These are phyloP conservation scores for Colletotrichum cuscutae DNA, from an alignment of 2,329 filamentous ascomycete species.

Conservation along the genomic window DNA sequence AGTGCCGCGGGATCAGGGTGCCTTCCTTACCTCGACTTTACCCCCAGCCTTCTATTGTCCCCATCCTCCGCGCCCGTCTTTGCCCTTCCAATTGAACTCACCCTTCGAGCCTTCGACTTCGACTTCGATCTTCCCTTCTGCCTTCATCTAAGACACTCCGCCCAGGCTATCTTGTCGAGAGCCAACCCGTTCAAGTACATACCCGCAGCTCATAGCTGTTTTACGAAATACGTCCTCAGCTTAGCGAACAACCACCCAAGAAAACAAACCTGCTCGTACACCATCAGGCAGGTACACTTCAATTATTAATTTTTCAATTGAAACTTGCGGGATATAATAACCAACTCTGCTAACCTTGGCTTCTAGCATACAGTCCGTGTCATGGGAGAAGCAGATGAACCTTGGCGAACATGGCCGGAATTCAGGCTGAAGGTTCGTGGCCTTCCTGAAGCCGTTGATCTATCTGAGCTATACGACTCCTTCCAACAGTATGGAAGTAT, in stretches of 20 bases:
- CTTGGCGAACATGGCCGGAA: conserved; percentile 48
- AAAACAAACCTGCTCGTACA: too few species aligned
- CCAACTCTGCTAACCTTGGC: neutral
- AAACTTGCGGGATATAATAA: neutral
- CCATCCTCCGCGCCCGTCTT: neutral
- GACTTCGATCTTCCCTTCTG: neutral
- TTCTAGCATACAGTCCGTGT: neutral
- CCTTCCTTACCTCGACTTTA: neutral
- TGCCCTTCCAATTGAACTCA: too few species aligned
- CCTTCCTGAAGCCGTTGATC: conserved; percentile 43
- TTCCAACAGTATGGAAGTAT: conserved; percentile 65
- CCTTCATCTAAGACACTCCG: neutral
- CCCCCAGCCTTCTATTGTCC: neutral
- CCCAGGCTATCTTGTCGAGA: neutral
- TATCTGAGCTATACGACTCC: conserved; percentile 59
- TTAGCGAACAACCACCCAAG: too few species aligned
- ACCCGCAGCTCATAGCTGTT: too few species aligned
- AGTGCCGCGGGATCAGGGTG: neutral
- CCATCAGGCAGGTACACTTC: neutral
- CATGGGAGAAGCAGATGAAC: neutral
- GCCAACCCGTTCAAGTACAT: too few species aligned
- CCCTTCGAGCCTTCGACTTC: neutral
- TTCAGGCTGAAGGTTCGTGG: conserved; percentile 35
- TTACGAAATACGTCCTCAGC: too few species aligned
- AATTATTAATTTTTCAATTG: neutral